Evolutionary conservation across 163 green algal genomes (phyloP), one percentile per base, ranked within the genome.

Genomic region (Scenedesmus sp.): DNA sequence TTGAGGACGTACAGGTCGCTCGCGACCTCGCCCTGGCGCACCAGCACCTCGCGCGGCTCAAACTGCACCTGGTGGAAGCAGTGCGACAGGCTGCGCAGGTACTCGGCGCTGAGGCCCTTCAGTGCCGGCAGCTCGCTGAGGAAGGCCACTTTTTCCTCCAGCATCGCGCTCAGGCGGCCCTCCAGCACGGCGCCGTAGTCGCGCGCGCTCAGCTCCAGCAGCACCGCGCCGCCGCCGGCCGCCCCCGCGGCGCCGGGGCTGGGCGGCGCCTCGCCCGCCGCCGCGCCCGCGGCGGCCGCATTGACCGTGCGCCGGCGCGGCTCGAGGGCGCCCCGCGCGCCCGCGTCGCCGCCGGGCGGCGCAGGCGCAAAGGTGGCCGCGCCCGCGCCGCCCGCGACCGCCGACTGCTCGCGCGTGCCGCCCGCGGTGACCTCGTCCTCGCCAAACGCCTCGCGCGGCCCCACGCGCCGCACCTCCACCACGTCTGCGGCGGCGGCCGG

Each of bases 21-120:
- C 2, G n/a, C 28, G 4, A 34, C 45, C 20, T 71, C 58, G 4
- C 71, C 71, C 57, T 79, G 71, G 14, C 58, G 50, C 54, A 71
- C 58, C 44, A 79, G n/a, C 45, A 79, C 58, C 71, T 79, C 58
- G 4, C 71, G 57, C 28, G 71, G 71, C 58, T 79, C 71, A 79
- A 79, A 79, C 15, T 70, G 28, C 28, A 70, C 56, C 57, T 71
- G 58, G 45, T 79, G 71, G 45, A 79, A 79, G 71, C 71, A 79
- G 71, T 79, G 71, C 9, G 44, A 31, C 18, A 79, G 45, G 54
- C 58, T 60, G 39, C 45, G 58, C 71, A 79, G 57, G 71, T 71
- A 79, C 3, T 26, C 33, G 15, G 26, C 7, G 44, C 53, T 79
- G 18, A 79, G 44, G 9, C 71, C 71, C 58, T 71, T 60, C 57